Base-by-base conservation (phyloP, 75 land plant genomes). In the Isoetes taiwanensis region DNA sequence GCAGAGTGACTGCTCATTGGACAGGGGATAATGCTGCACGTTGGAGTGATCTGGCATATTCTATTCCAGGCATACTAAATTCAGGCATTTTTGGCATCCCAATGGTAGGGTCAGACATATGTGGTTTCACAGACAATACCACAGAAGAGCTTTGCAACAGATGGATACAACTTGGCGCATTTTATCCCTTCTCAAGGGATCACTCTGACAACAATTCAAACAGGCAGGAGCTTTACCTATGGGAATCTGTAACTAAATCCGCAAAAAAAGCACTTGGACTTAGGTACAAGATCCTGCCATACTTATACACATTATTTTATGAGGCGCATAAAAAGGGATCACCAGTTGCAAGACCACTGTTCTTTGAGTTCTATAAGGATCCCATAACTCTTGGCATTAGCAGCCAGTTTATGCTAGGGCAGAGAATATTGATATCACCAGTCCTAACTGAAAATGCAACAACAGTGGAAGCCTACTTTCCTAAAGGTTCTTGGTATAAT, bases 61-160 rank as follows among this genome's bases (percentile, higher is more conserved):
- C 67, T 30, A 39, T 64, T 25, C 34, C 40, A 1, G 41, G 46
- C 19, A 2, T 56, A 14, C 62, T 64, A 14, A 64, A 57, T 39
- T 64, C 67, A 6, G 67, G 67, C 48, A 25, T 64, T 8, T 54
- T 64, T 28, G 67, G 67, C 14, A 28, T 64, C 14, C 67, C 67
- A 5, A 57, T 65, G 67, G 67, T 65, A 34, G 67, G 67, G n/a
- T 43, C 67, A 5, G 67, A 65, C 48, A 65, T 55, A 19, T 56
- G 67, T 28, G 67, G 67, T 11, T 55, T 56, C 62, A 8, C 31
- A 27, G 31, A 28, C 24, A 16, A 24, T 2, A 37, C 62, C 30
- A 56, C 30, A 17, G 67, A 64, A 27, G 67, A 64, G 62, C 67
- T 64, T 35, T 64, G 67, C 43, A 4, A 1, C 30, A 11, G 67